phyloP scores from a whole-genome alignment of 495 filamentous ascomycete species.

The Rhizodiscina lignyota region DNA sequence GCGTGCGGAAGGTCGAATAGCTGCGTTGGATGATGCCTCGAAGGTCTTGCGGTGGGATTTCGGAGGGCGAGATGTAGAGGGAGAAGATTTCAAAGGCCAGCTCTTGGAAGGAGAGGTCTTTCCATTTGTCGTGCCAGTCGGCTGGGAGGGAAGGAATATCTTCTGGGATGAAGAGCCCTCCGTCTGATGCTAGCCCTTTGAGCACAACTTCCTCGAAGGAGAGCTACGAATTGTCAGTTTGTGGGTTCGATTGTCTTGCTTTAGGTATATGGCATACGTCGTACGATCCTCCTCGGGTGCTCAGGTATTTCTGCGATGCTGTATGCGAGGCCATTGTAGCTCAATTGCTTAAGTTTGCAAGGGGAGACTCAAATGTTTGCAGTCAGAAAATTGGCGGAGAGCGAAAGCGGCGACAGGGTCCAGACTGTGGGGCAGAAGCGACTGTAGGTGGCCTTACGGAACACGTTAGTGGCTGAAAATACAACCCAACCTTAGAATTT shows the following conservation, averaged over 20 bases:
- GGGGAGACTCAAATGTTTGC: too few species aligned
- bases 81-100: conserved; percentile 59
- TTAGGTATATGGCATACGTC: conserved; percentile 45
- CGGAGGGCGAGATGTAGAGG: conserved; percentile 64
- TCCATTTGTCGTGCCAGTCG: conserved; percentile 52
- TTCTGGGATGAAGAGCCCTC: conserved; percentile 81
- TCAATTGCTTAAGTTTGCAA: too few species aligned
- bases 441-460: too few species aligned
- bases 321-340: conserved; percentile 30
- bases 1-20: conserved; percentile 73
- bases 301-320: conserved; percentile 62
- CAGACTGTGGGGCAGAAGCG: too few species aligned
- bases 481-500: too few species aligned
- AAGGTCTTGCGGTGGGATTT: conserved; percentile 69
- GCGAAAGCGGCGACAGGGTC: too few species aligned
- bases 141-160: conserved; percentile 48
- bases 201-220: conserved; percentile 85
- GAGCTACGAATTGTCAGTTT: conserved; percentile 31
- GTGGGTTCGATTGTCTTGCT: conserved; percentile 8
- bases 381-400: too few species aligned
- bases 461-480: too few species aligned
- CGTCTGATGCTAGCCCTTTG: conserved; percentile 77
- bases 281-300: conserved; percentile 64
- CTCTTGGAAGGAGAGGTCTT: conserved; percentile 58
- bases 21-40: conserved; percentile 61